phyloP scores from a whole-genome alignment of 2,329 filamentous ascomycete genomes.

The Sodiomyces alkalinus region DNA sequence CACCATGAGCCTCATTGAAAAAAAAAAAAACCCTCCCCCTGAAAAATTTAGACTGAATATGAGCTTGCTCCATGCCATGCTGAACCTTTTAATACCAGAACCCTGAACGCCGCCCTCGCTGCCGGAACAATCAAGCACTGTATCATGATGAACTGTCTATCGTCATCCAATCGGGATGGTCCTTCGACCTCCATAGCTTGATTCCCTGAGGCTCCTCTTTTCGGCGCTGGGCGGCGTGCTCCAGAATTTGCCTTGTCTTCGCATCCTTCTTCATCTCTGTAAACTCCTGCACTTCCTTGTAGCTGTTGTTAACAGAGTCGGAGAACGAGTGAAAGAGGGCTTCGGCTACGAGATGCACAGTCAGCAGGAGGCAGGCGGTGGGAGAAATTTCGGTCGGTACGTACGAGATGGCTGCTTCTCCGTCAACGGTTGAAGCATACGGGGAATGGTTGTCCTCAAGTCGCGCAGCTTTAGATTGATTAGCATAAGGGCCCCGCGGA shows the following conservation, averaged over 20 bases:
- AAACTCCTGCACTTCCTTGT: slow-evolving; percentile 36
- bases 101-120: background rate
- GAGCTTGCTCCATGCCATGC: too few species aligned
- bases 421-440: slow-evolving; percentile 35
- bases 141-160: background rate
- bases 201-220: slow-evolving; percentile 40
- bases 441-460: slow-evolving; percentile 32
- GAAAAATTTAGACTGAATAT: too few species aligned
- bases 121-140: background rate
- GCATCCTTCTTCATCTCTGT: slow-evolving; percentile 29
- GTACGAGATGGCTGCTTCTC: slow-evolving; percentile 35
- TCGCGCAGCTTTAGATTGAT: slow-evolving; percentile 32
- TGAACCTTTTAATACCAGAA: background rate
- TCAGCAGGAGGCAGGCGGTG: background rate
- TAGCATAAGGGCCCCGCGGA: too few species aligned
- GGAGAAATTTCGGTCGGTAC: slow-evolving; percentile 10
- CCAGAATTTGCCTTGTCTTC: slow-evolving; percentile 32
- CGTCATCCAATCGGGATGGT: slow-evolving; percentile 40
- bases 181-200: slow-evolving; percentile 40
- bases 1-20: too few species aligned
- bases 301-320: slow-evolving; percentile 29
- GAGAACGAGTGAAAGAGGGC: slow-evolving; percentile 30
- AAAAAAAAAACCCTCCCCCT: too few species aligned
- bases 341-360: slow-evolving; percentile 27
- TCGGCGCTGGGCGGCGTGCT: slow-evolving; percentile 36